phyloP scores from a whole-genome alignment of 192 early-diverging fungal species.

The Mortierella antarctica region DNA sequence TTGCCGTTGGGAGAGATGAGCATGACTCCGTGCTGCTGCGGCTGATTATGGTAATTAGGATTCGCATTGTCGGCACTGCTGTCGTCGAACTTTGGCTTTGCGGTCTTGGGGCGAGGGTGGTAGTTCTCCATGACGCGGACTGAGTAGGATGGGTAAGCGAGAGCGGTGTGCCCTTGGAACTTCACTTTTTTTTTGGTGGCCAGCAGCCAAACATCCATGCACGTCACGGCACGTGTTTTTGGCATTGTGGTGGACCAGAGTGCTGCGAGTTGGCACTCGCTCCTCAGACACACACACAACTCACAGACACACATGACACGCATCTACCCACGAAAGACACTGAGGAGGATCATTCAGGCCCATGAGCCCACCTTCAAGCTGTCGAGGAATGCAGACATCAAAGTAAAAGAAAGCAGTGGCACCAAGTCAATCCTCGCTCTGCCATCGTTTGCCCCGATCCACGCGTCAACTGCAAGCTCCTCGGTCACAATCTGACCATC shows the following conservation, averaged over 20 bases:
- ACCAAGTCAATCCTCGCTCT: not conserved
- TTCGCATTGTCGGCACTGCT: not conserved
- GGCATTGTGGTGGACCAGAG: too few species aligned
- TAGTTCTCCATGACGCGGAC: slow-evolving; percentile 37
- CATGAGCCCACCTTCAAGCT: slow-evolving; percentile 46
- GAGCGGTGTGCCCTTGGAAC: not conserved
- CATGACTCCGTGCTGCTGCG: slow-evolving; percentile 45
- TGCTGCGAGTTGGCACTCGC: too few species aligned
- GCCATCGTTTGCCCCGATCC: not conserved
- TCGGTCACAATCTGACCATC: not conserved
- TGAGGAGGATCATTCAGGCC: slow-evolving; percentile 47
- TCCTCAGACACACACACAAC: not conserved
- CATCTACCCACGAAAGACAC: slow-evolving; percentile 49
- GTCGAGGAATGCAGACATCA: slow-evolving; percentile 53
- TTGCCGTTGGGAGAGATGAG: slow-evolving; percentile 43
- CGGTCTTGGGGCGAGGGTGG: slow-evolving; percentile 26
- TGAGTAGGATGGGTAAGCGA: too few species aligned
- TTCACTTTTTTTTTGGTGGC: not conserved
- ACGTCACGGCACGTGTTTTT: not conserved
- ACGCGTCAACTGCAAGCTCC: not conserved
- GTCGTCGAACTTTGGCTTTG: slow-evolving; percentile 35
- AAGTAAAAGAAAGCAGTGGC: not conserved
- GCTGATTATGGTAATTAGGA: slow-evolving; percentile 23
- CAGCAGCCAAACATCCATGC: not conserved
- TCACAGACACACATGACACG: slow-evolving; percentile 39